Percentiles rank a stretch among this genome's conserved stretches.
These are phyloP conservation scores for Saccharomyces jurei DNA, from an alignment of 805 yeast species.

Conservation along the genomic window DNA sequence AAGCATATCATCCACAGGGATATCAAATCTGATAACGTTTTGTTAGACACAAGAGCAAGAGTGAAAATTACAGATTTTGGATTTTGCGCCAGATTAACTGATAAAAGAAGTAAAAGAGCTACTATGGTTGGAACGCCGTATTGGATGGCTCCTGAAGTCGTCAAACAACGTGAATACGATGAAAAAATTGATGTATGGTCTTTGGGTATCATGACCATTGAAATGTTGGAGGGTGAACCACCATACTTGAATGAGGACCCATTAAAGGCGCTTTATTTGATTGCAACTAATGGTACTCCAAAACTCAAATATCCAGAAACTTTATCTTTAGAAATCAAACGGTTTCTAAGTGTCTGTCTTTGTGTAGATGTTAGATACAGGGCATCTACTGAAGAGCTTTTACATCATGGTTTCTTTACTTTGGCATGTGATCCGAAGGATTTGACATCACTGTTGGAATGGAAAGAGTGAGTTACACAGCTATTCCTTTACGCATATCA, in stretches of 20 bases:
- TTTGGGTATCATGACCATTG: conserved; percentile 94
- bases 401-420: conserved; percentile 65
- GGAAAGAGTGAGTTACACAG: conserved; percentile 28
- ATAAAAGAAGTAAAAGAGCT: conserved; percentile 79
- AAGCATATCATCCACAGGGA: conserved; percentile 94
- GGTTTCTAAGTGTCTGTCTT: conserved; percentile 80
- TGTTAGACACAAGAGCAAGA: conserved; percentile 71
- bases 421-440: conserved; percentile 55
- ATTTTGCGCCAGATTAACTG: conserved; percentile 89
- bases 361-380: conserved; percentile 91
- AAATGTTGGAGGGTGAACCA: conserved; percentile 98
- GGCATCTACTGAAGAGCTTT: conserved; percentile 81
- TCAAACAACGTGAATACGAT: conserved; percentile 88
- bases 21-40: conserved; percentile 91
- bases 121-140: conserved; percentile 99
- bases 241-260: conserved; percentile 97
- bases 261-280: conserved; percentile 81
- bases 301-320: conserved; percentile 83
- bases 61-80: conserved; percentile 96
- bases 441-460: conserved; percentile 51
- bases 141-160: conserved; percentile 99
- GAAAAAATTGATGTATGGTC: conserved; percentile 98
- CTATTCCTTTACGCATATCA: not conserved
- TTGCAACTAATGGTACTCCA: conserved; percentile 97
- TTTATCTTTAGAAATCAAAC: conserved; percentile 67